Conservation (phyloP, 176 grass and related monocot genomes). For the Dendrocalamus sinicus region DNA sequence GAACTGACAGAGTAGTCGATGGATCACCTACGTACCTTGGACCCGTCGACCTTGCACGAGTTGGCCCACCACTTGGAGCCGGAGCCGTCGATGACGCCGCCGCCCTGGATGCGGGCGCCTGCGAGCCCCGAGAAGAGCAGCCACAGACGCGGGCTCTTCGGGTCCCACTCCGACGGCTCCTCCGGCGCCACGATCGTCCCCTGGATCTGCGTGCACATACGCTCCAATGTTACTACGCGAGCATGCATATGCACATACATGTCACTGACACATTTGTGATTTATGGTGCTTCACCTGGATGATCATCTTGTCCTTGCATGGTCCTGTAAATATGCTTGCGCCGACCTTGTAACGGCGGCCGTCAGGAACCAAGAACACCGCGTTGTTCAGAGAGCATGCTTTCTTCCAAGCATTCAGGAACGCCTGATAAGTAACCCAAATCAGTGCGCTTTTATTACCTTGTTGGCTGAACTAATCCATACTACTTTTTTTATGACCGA, state of each 20-base stretch:
- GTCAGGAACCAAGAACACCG: slow-evolving; percentile 75
- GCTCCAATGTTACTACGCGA: neutral
- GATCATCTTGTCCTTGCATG: slow-evolving; percentile 64
- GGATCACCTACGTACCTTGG: slow-evolving; percentile 47
- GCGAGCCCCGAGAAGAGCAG: slow-evolving; percentile 71
- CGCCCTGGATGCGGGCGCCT: slow-evolving; percentile 74
- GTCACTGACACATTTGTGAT: neutral
- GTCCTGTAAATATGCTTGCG: slow-evolving; percentile 62
- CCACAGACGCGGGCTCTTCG: slow-evolving; percentile 63
- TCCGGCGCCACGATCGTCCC: slow-evolving; percentile 85
- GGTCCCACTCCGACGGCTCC: slow-evolving; percentile 77
- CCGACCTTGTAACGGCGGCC: slow-evolving; percentile 68
- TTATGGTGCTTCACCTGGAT: slow-evolving; percentile 52
- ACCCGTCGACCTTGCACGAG: slow-evolving; percentile 88
- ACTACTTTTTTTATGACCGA: too few relatives aligned
- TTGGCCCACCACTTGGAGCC: slow-evolving; percentile 95
- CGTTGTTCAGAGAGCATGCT: slow-evolving; percentile 75
- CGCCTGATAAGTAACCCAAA: slow-evolving; percentile 40
- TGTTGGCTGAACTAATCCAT: neutral
- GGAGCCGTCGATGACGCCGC: slow-evolving; percentile 89
- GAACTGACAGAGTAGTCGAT: neutral
- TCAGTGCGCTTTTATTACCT: neutral
- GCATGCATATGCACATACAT: neutral
- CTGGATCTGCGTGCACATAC: slow-evolving; percentile 47
- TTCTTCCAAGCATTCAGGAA: slow-evolving; percentile 67